Base-by-base conservation (phyloP, 208 protist genomes). In the Tetramitus jugosus region DNA sequence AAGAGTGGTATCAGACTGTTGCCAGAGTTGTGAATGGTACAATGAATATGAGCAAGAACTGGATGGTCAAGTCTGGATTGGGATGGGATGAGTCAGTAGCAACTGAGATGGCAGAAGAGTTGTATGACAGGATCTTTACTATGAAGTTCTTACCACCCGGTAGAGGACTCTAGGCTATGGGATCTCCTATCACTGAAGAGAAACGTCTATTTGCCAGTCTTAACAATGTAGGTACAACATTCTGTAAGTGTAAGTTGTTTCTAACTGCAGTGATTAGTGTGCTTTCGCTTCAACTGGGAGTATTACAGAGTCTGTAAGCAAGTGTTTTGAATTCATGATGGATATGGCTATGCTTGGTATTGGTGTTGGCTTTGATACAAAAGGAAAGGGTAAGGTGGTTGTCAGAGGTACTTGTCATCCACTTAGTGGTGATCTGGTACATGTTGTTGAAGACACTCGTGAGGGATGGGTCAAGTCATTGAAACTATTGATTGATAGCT, bases 131-230 rank as follows among this genome's bases (percentile, higher is more conserved):
- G 29, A 93, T 93, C 0, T 93, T 89, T 76, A 39, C 81, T 20
- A 90, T 93, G 87, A 92, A 93, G 64, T 93, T 92, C 69, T 75
- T 93, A 20, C 90, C 90, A 10, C n/a, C n/a, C 84, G 84, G 89
- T 29, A 43, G 84, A 60, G 88, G 88, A 33, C 49, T 93, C 20
- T 93, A 87, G 87, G 86, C 88, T 40, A 93, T 93, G 90, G 90
- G 90, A 31, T 80, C 78, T 2, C 43, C 64, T 10, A 52, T 91
- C 1, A 93, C 88, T 6, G 86, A 91, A 65, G 79, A 92, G 40
- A 65, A 78, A 33, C 65, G 76, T 10, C 77, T 92, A 0, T 92
- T 82, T 56, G 90, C 90, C 0, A 87, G 90, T 17, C 71, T 93
- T 1, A 93, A 93, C 76, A 93, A 93, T 74, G 93, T 88, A n/a